Evolutionary conservation across 1,284 basidiomycete species (phyloP).

Genomic region (Vanrija sp.): DNA sequence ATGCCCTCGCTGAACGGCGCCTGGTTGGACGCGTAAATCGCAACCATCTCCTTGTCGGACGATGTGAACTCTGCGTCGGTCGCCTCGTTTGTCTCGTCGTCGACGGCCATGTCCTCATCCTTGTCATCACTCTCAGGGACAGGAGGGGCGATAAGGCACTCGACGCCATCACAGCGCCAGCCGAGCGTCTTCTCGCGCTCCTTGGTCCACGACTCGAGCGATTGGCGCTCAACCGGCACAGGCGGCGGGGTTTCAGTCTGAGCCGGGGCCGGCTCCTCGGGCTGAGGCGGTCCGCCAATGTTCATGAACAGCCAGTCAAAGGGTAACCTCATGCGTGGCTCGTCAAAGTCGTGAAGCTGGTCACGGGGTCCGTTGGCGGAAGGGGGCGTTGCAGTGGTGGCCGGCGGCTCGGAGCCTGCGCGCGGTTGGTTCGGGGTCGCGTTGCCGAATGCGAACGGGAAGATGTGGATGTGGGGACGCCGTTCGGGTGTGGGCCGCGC

Average conservation of each 20-base stretch:
- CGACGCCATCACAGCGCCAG: constrained; percentile 43
- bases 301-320: constrained; percentile 10
- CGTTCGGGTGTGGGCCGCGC: constrained; percentile 12
- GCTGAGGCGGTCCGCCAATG: not conserved
- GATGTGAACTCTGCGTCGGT: constrained; percentile 5
- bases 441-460: not conserved
- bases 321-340: constrained; percentile 1
- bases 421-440: not conserved
- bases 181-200: constrained; percentile 36
- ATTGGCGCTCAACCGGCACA: constrained; percentile 14
- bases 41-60: constrained; percentile 31
- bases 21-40: constrained; percentile 30
- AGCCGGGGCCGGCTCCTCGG: not conserved
- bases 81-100: constrained; percentile 6
- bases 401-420: no score
- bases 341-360: no score
- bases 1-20: constrained; percentile 5
- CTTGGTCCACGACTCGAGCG: constrained; percentile 35
- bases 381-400: not conserved
- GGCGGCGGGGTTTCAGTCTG: not conserved
- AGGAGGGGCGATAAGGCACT: constrained; percentile 30
- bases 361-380: not conserved
- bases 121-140: constrained; percentile 18
- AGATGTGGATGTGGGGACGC: constrained; percentile 11
- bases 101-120: constrained; percentile 16